Evolutionary conservation across 495 filamentous ascomycete species (phyloP).

Genomic region (Tuber umbilicatum): DNA sequence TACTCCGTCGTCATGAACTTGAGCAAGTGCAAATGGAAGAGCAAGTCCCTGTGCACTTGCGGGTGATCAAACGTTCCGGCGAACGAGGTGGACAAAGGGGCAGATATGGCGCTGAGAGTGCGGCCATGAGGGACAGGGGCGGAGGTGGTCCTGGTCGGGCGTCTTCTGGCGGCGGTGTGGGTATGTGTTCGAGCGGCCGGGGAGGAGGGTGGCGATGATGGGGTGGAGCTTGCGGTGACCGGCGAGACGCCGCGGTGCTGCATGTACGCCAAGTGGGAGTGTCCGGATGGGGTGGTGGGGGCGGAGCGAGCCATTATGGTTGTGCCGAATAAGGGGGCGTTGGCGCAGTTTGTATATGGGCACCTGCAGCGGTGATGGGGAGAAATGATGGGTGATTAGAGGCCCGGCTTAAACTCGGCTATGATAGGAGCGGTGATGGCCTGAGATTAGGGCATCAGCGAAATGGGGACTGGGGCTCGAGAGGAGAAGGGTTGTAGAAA

Average conservation of each 20-base stretch:
- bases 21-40: not conserved
- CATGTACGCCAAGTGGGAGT: not conserved
- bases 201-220: not conserved
- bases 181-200: not conserved
- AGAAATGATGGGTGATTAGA: not conserved
- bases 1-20: constrained; percentile 1
- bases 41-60: not conserved
- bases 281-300: not conserved
- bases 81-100: not conserved
- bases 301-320: not conserved
- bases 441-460: not conserved
- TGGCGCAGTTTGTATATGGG: not conserved
- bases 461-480: not conserved
- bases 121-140: not conserved
- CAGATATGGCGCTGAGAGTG: not conserved
- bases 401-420: not conserved
- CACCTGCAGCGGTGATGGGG: not conserved
- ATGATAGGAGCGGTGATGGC: not conserved
- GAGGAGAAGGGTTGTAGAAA: not conserved
- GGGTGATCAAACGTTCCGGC: not conserved
- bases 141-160: not conserved
- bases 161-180: not conserved
- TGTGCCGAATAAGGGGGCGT: not conserved
- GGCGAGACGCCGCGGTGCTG: not conserved
- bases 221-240: not conserved